Base-by-base conservation (phyloP, 164 flowering plant genomes). In the Echeveria elegans region DNA sequence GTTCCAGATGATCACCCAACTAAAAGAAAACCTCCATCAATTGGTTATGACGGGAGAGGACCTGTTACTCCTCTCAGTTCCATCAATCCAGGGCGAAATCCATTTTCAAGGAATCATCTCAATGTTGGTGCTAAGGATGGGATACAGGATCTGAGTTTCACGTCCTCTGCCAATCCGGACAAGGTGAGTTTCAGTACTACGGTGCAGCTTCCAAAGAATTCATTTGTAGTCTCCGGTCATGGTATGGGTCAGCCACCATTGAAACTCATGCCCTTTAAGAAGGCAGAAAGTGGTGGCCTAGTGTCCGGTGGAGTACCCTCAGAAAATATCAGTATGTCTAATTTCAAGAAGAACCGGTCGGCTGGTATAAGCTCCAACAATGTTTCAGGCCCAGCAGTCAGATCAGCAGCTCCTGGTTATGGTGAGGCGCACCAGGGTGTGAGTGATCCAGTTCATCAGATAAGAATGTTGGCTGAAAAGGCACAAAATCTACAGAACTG, bases 361-460 rank as follows among this genome's bases (percentile, higher is more conserved):
- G 61, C 66, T 30, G 62, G 68, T 70, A 67, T 75, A 1, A 38
- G 83, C 16, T 50, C 80, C 45, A 74, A 73, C 69, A 50, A 66
- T 52, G 58, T 71, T 67, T 59, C 80, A 4, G 74, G 59, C 37
- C 82, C 79, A 72, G 74, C 65, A 67, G 76, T 69, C 9, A 73
- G 76, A 62, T 62, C 72, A n/a, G 67, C 73, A n/a, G 52, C 71
- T 56, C 76, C 66, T 65, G 71, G 77, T 11, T 79, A 41, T 34
- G 88, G 77, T 63, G 80, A 76, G 59, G 83, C 76, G 45, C 91
- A 77, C 40, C 91, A 80, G 69, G 85, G 82, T 64, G 82, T 81
- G 21, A 81, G 74, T 69, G 91, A 92, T 67, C 93, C 98, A 16
- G 89, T 84, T 41, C 85, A 84, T 77, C 63, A 77, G 74, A 86